Base-by-base conservation (phyloP, 257 asterid genomes). In the Eucommia ulmoides region DNA sequence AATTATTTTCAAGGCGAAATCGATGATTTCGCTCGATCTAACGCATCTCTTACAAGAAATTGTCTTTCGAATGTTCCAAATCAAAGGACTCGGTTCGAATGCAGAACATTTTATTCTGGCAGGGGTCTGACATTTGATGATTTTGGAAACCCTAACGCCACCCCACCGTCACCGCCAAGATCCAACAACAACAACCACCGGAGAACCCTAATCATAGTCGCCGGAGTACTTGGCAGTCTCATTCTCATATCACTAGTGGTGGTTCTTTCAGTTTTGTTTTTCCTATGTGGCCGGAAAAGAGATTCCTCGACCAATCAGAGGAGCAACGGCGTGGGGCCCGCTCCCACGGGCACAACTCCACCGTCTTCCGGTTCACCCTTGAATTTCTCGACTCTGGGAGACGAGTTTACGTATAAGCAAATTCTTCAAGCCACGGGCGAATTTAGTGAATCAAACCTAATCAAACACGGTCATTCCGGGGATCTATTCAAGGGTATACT, bases 391-490 rank as follows among this genome's bases (percentile, higher is more conserved):
- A 70, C 66, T 58, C 65, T 74, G 10, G 98, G 98, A 49, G 84
- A 85, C 58, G 48, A 76, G 38, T 80, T 78, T 61, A 75, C 98
- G 0, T 83, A 80, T 71, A 71, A 79, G 71, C 94, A 91, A 74
- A 83, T 91, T 67, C 82, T 83, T 47, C 78, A 61, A 42, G 92
- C 96, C 44, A 79, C 93, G 0, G 72, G 70, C 3, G 89, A 83
- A 66, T 73, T 86, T 49, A 68, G 46, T 51, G 74, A 78, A 26
- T 64, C 54, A 48, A 83, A 75, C 69, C 71, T 85, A 14, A 63
- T 86, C 20, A 86, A 86, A 73, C 69, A 75, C 22, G 98, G 96
- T 45, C 87, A 79, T 46, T 86, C 99, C 2, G 94, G 96, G 1
- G 93, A 86, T 51, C 55, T 91, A 51, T 91, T 65, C 74, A 68